Evolutionary conservation across 2,329 filamentous ascomycete genomes (phyloP), one percentile per base, ranked within the genome.

Genomic region (Incumbomyces delicatus): DNA sequence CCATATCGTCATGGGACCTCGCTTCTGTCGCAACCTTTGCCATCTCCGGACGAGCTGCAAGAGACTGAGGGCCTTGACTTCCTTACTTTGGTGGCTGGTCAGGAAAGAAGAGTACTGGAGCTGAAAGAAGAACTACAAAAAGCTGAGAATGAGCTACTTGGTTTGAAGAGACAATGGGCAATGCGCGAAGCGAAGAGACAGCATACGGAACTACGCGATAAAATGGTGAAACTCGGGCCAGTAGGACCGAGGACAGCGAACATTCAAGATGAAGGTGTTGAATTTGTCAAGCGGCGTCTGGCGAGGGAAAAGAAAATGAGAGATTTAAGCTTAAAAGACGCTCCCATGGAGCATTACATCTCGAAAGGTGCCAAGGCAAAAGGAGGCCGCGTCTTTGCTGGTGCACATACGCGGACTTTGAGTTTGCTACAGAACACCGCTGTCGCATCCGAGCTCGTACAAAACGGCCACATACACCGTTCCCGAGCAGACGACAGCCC

Each of bases 41-140:
- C 61, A 10, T 62, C 64, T 5, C 59, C 63, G 27, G 55, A 53
- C 48, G 42, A 37, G 34, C 8, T 38, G 12, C 33, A 37, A 30
- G 33, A 37, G 11, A 22, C 42, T 3, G 12, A 22, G 16, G 20
- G 40, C 43, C 76, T 75, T 58, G 74, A 81, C 42, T 85, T 95
- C 58, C 81, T 98, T 54, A 89, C 87, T 51, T 85, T 89, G 48
- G 84, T 98, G 58, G 92, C 92, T 37, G 82, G 87, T 12, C 89
- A 96, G 67, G 92, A 98, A 68, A 77, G 92, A 48, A 81, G 80
- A 55, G 90, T 98, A 1, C 69, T 98, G 48, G 92, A 96, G 66
- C 71, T 98, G 44, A 84, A 82, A 50, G 92, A 98, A 63, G 90
- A 96, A 64, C 72, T 98, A n/a, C 70, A 73, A 18, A 82, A 81